Base-by-base conservation (phyloP, 768 basidiomycete genomes). In the Podaxis sp. region DNA sequence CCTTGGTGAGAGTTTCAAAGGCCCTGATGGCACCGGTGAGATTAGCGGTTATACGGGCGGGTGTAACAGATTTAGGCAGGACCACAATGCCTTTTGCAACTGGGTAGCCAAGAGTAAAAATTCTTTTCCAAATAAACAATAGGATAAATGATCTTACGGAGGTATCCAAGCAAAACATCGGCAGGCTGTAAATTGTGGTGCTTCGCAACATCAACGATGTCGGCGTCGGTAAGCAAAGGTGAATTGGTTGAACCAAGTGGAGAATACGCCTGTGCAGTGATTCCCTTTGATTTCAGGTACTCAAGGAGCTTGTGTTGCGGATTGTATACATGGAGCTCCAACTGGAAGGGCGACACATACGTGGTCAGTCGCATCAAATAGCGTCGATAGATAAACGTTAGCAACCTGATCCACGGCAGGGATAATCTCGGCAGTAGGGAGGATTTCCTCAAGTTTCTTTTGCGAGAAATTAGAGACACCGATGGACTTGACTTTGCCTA, bases 41-140 rank as follows among this genome's bases (percentile, higher is more conserved):
- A 70, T 89, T 89, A 2, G 81, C 72, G 18, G 77, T 73, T 70
- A 93, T 90, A 57, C 91, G 85, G 36, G 79, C 70, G 28, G 84
- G 81, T 0, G 82, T 93, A 38, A 93, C 88, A 5, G 89, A 91
- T 74, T 93, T 93, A 1, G 92, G 85, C 37, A 95, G 80, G 28
- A 81, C 77, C 38, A 90, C 79, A 46, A 85, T 76, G 38, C 79
- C 84, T 68, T 89, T 88, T 11, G 80, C 77, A 55, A 90, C 87
- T 87, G 66, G 18, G 55, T 40, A 65, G 61, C 13, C 57, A 56
- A 56, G 63, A 46, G 55, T 44, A 42, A 50, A 54, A n/a, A 36
- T 4, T 36, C 28, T 23, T 16, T 0, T 59, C 51, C 25, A 55
- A 46, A 53, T 42, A 35, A 57, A 58, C 16, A 61, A 5, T 23